Conservation (phyloP, 164 flowering plant species). For the Nymphaea colorata region DNA sequence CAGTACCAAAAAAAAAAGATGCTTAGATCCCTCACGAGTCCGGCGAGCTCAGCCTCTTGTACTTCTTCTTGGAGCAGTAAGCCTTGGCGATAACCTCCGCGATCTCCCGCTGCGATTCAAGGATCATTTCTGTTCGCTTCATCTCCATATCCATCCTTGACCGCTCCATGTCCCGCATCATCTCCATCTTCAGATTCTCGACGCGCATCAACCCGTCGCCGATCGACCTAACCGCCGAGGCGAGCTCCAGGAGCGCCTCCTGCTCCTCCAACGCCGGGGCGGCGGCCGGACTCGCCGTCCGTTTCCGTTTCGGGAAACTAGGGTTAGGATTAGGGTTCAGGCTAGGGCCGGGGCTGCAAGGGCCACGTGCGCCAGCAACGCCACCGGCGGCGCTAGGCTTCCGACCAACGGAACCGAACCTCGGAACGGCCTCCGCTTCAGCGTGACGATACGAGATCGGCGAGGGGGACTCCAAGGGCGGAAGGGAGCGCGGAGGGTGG, state of each 20-base stretch:
- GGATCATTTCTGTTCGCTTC: conserved; percentile 57
- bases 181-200: conserved; percentile 79
- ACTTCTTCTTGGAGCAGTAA: conserved; percentile 26
- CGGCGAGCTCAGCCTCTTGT: conserved; percentile 10
- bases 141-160: conserved; percentile 70
- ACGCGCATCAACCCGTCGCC: conserved; percentile 49
- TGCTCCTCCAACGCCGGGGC: not conserved
- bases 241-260: conserved; percentile 26
- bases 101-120: conserved; percentile 45
- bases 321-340: not conserved
- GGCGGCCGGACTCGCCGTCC: not conserved
- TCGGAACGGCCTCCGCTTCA: no score
- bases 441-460: not conserved
- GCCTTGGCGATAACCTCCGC: conserved; percentile 39
- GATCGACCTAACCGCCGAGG: conserved; percentile 42
- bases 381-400: no score
- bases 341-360: no score
- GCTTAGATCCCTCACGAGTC: not conserved
- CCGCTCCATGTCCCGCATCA: conserved; percentile 62
- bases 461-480: not conserved
- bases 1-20: not conserved
- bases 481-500: conserved; percentile 22
- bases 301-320: not conserved
- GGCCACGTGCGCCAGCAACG: no score
- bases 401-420: no score